phyloP scores from a whole-genome alignment of 1,284 basidiomycete species.

The Fomitopsis schrenkii region DNA sequence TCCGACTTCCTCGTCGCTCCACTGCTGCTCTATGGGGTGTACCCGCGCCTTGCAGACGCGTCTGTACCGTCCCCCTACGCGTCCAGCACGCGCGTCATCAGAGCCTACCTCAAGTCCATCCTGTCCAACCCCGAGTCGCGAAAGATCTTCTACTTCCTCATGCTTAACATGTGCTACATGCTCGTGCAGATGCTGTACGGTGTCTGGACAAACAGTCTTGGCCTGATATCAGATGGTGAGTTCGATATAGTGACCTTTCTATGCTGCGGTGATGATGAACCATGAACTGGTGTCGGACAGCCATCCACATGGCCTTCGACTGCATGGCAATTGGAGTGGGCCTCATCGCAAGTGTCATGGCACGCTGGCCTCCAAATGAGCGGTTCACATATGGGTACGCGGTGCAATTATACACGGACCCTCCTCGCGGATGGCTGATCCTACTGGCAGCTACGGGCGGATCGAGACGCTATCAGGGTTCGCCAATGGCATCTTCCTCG shows the following conservation, averaged over 20 bases:
- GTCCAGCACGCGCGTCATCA: constrained; percentile 53
- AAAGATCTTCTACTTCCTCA: constrained; percentile 96
- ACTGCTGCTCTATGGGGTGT: constrained; percentile 59
- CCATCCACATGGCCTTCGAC: constrained; percentile 99
- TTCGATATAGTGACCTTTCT: not conserved
- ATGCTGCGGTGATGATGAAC: not conserved
- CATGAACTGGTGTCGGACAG: constrained; percentile 36
- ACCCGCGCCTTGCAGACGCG: constrained; percentile 42
- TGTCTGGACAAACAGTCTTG: constrained; percentile 96
- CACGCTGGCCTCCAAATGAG: constrained; percentile 94
- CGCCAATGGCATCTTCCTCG: constrained; percentile 95
- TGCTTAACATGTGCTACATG: constrained; percentile 97
- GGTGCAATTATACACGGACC: not conserved
- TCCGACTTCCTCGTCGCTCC: constrained; percentile 16
- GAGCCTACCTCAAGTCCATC: constrained; percentile 84
- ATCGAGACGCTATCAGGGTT: constrained; percentile 99
- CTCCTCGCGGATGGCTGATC: not conserved
- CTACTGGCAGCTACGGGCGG: constrained; percentile 74
- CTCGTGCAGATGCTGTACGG: constrained; percentile 93
- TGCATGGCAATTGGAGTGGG: constrained; percentile 97
- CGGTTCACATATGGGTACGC: constrained; percentile 91
- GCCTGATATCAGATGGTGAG: constrained; percentile 93
- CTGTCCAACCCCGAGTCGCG: constrained; percentile 88
- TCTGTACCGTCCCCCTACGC: constrained; percentile 45
- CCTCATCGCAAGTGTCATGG: constrained; percentile 95